phyloP scores from a whole-genome alignment of 768 basidiomycete genomes.

The Tephrocybe sp. region DNA sequence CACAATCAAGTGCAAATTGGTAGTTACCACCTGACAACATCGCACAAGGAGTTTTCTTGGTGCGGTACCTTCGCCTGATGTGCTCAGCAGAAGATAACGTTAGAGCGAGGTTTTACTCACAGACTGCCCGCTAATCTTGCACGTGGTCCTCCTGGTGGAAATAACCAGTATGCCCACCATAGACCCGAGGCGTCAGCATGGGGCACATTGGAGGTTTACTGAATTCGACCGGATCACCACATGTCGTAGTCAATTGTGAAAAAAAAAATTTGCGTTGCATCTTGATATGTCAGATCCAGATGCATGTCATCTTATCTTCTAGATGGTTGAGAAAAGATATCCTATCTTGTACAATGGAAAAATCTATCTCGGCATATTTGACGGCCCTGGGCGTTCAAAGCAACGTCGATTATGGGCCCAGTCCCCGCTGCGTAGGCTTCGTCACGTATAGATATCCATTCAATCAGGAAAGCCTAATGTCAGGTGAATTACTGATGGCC shows the following conservation, averaged over 20 bases:
- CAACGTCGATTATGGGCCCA: too few relatives aligned
- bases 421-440: too few relatives aligned
- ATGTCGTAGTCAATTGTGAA: neutral
- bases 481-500: too few relatives aligned
- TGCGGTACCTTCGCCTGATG: neutral
- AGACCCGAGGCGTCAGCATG: neutral
- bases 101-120: neutral
- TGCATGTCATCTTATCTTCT: neutral
- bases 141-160: neutral
- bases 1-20: too few relatives aligned
- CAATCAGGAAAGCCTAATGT: too few relatives aligned
- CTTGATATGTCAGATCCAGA: neutral
- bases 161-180: neutral
- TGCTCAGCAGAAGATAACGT: neutral
- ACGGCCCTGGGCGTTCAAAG: too few relatives aligned
- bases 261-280: neutral
- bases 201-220: neutral
- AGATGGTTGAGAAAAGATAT: neutral
- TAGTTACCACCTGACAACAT: neutral
- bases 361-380: too few relatives aligned
- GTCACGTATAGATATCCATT: too few relatives aligned
- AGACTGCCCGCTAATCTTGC: neutral
- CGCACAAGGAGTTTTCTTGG: neutral
- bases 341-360: neutral
- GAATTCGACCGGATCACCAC: conserved; percentile 2